Conservation (phyloP, 345 rosid species). For the Eucalyptus caleyi region DNA sequence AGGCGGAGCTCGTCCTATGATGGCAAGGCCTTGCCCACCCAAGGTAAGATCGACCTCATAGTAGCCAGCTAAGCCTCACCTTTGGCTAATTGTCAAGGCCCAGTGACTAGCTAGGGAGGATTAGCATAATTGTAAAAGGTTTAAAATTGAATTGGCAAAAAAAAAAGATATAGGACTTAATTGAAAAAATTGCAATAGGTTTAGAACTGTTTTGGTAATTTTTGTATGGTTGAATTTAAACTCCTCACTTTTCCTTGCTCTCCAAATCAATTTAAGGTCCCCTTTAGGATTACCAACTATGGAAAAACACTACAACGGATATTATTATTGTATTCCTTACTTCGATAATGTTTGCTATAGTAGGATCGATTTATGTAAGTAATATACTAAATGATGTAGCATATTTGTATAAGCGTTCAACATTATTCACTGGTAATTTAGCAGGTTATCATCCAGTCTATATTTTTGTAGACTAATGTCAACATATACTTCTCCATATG, state of each 20-base stretch:
- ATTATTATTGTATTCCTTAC: not conserved
- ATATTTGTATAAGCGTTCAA: too few relatives aligned
- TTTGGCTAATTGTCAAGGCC: too few relatives aligned
- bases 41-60: too few relatives aligned
- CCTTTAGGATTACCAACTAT: not conserved
- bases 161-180: too few relatives aligned
- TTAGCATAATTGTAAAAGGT: too few relatives aligned
- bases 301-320: not conserved
- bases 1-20: too few relatives aligned
- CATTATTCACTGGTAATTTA: not conserved
- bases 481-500: not conserved
- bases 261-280: not conserved
- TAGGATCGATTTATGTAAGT: not conserved
- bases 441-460: not conserved
- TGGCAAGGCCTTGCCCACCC: too few relatives aligned
- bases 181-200: too few relatives aligned
- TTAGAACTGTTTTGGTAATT: too few relatives aligned
- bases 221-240: not conserved
- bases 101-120: accelerated
- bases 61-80: too few relatives aligned
- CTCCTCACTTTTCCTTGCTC: not conserved
- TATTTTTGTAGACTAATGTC: not conserved
- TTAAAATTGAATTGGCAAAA: too few relatives aligned
- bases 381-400: not conserved
- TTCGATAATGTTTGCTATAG: not conserved